Evolutionary conservation across 495 filamentous ascomycete species (phyloP).

Genomic region (Rhizodiscina lignyota): DNA sequence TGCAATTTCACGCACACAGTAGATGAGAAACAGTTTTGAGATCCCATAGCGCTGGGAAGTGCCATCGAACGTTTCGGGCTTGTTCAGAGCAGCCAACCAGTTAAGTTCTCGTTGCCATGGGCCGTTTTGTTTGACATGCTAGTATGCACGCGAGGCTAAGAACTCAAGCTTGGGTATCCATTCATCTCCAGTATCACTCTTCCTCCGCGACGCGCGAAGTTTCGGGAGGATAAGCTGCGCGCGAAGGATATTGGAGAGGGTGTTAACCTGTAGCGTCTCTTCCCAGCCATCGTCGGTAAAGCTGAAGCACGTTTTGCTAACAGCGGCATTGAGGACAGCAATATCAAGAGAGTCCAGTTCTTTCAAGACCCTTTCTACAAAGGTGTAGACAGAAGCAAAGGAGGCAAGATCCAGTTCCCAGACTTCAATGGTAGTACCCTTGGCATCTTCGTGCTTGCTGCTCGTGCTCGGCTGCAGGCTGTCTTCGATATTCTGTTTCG

Average conservation of each 20-base stretch:
- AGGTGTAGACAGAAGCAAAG: conserved; percentile 10
- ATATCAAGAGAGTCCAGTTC: conserved; percentile 11
- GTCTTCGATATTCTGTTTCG: too few relatives aligned
- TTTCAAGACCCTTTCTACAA: conserved; percentile 5
- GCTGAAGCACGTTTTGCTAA: conserved; percentile 6
- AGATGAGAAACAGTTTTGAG: conserved; percentile 5
- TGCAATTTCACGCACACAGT: conserved; percentile 1
- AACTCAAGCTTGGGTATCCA: conserved; percentile 10
- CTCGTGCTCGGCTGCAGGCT: too few relatives aligned
- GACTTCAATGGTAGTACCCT: conserved; percentile 7
- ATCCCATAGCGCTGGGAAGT: neutral
- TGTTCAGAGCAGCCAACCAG: conserved; percentile 3
- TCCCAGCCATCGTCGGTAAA: conserved; percentile 31
- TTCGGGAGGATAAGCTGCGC: conserved; percentile 36
- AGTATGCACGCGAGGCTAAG: conserved; percentile 2
- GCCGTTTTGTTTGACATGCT: neutral
- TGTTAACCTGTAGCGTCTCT: conserved; percentile 39
- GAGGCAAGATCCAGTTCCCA: conserved; percentile 14
- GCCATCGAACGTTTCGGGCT: neutral
- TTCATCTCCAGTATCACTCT: too few relatives aligned
- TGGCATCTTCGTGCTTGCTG: conserved; percentile 1
- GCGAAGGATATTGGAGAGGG: conserved; percentile 37
- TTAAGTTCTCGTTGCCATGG: neutral
- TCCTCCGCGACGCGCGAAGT: conserved; percentile 8
- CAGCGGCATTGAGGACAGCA: conserved; percentile 10